Evolutionary conservation across 306 rosid genomes (phyloP), one percentile per base, ranked within the genome.

Genomic region (Citrullus amarus): DNA sequence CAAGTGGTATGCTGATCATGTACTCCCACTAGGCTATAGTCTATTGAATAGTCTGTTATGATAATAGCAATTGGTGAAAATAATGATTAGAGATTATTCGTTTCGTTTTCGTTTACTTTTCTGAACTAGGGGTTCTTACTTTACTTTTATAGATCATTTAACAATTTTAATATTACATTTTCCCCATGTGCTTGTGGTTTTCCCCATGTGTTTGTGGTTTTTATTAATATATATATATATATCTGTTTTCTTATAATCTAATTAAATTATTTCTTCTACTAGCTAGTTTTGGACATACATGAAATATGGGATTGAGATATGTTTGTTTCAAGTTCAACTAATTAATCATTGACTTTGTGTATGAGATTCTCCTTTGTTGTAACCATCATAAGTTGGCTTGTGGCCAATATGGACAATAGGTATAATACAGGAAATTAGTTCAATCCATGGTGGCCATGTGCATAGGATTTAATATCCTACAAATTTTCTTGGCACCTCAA

Each of bases 1-100:
- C 98, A 78, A 65, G 86, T 77, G 99, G 98, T 89, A 74, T 54
- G 77, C 28, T 56, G 18, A 57, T 53, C 63, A 39, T 55, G 13
- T 59, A 6, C 56, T 77, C 46, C 30, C 50, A 20, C 56, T 43
- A n/a, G 74, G 53, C 34, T 67, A 18, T 20, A n/a, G 74, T 16
- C 54, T 67, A 18, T 43, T 14, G 25, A 1, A 48, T 28, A 48
- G 39, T 7, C n/a, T 30, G 77, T 50, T 74, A 51, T 74, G 43
- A 1, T 17, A 32, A 48, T 8, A 12, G 77, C 15, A 28, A 16
- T 73, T 48, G 16, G 77, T 73, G 61, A 73, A 28, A 50, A 25
- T 48, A 72, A 72, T 15, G 8, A 28, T 25, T 70, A 28, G 43
- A 16, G 43, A 72, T 46, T 13, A 7, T 71, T 71, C 2, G 8